phyloP scores from a whole-genome alignment of 2,329 filamentous ascomycete genomes.

The Blumeria graminis region DNA sequence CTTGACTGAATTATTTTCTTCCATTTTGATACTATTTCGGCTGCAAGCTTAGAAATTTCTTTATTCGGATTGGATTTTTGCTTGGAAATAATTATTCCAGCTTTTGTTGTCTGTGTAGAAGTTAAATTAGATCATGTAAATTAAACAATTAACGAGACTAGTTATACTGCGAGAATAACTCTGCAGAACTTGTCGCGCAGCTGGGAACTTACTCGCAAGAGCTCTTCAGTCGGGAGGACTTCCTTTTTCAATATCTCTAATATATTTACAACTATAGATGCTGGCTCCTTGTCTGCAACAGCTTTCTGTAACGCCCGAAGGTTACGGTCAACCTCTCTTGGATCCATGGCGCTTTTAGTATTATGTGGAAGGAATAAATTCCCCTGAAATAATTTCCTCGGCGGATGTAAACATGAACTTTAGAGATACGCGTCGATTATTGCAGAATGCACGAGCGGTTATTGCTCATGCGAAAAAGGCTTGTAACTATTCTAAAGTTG shows the following conservation, averaged over 20 bases:
- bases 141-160: neutral
- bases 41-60: conserved; percentile 52
- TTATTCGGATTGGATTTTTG: conserved; percentile 54
- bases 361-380: no score
- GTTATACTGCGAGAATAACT: neutral
- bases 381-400: no score
- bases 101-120: conserved; percentile 46
- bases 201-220: conserved; percentile 41
- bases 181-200: neutral
- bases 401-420: no score
- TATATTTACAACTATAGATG: conserved; percentile 46
- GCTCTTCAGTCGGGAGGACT: conserved; percentile 65
- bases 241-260: conserved; percentile 60
- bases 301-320: conserved; percentile 49
- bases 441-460: neutral
- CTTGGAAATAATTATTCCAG: conserved; percentile 74
- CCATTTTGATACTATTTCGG: conserved; percentile 73
- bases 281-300: conserved; percentile 46
- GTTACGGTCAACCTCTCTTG: conserved; percentile 12
- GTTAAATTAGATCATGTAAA: neutral
- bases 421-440: neutral
- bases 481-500: no score
- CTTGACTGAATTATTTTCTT: conserved; percentile 52
- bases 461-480: no score
- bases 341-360: conserved; percentile 9